phyloP scores from a whole-genome alignment of 805 yeast genomes.

The Metschnikowia corniflorae region DNA sequence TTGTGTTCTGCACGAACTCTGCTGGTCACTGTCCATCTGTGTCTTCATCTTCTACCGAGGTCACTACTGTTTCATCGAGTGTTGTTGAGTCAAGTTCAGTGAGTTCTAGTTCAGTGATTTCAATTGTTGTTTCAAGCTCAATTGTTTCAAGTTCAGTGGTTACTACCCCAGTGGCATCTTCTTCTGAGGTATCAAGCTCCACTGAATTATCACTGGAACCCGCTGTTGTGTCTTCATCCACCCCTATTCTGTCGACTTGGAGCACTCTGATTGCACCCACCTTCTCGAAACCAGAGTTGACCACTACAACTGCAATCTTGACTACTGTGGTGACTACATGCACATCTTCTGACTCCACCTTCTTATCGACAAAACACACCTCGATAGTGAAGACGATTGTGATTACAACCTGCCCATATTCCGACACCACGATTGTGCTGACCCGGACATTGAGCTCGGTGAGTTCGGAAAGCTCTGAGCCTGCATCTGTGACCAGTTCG shows the following conservation, averaged over 20 bases:
- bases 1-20: not conserved
- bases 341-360: slow-evolving; percentile 1
- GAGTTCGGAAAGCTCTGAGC: not conserved
- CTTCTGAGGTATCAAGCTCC: not conserved
- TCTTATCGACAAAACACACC: slow-evolving; percentile 1
- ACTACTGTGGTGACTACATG: slow-evolving; percentile 6
- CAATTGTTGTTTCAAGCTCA: not conserved
- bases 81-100: not conserved
- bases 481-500: not conserved
- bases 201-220: not conserved
- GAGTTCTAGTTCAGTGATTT: not conserved
- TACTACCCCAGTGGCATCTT: not conserved
- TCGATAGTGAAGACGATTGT: slow-evolving; percentile 3
- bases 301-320: slow-evolving; percentile 2
- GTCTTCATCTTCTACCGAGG: not conserved
- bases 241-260: not conserved
- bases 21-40: not conserved
- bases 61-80: not conserved
- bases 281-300: not conserved
- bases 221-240: not conserved
- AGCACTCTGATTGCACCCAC: not conserved
- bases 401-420: slow-evolving; percentile 9
- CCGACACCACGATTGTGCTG: slow-evolving; percentile 6
- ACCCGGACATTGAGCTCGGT: slow-evolving; percentile 6
- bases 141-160: not conserved